A percentile compares a stretch with the other conserved stretches of the same genome.
These are phyloP conservation scores for Candida rishiriensis DNA, from an alignment of 805 yeast genomes.

Conservation along the genomic window DNA sequence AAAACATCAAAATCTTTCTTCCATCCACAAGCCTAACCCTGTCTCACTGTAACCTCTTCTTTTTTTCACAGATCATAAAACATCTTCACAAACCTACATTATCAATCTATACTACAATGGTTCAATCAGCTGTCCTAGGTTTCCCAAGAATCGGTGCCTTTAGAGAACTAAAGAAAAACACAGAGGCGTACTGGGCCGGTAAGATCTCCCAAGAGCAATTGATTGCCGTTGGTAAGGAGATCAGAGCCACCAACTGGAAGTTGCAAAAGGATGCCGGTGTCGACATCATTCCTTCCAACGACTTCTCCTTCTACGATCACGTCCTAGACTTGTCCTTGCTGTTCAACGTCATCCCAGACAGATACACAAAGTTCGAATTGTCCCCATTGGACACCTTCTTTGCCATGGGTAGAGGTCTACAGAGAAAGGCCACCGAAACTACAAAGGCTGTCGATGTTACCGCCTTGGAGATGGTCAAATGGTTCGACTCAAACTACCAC, in stretches of 20 bases:
- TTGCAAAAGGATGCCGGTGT: conserved; percentile 96
- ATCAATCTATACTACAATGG: conserved; percentile 51
- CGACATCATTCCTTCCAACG: conserved; percentile 94
- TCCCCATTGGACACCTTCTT: conserved; percentile 87
- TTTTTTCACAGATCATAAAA: conserved; percentile 1
- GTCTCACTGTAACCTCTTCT: background rate
- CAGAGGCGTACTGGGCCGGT: conserved; percentile 99
- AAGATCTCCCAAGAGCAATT: conserved; percentile 84
- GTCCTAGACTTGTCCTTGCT: conserved; percentile 87
- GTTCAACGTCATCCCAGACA: conserved; percentile 94
- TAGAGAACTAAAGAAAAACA: conserved; percentile 98
- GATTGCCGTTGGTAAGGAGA: conserved; percentile 87
- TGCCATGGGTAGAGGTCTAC: conserved; percentile 99
- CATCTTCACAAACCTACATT: background rate
- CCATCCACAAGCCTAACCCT: too few species aligned
- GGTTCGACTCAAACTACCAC: conserved; percentile 99
- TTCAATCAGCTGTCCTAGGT: conserved; percentile 95
- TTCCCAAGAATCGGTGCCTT: conserved; percentile 99
- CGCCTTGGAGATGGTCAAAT: conserved; percentile 98
- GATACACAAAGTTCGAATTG: conserved; percentile 89
- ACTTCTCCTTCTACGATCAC: conserved; percentile 97
- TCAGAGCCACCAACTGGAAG: conserved; percentile 97
- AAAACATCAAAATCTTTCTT: too few species aligned
- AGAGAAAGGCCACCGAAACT: conserved; percentile 88
- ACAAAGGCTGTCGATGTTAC: conserved; percentile 93